Conservation (phyloP, 306 rosid species). For the Abrus precatorius region DNA sequence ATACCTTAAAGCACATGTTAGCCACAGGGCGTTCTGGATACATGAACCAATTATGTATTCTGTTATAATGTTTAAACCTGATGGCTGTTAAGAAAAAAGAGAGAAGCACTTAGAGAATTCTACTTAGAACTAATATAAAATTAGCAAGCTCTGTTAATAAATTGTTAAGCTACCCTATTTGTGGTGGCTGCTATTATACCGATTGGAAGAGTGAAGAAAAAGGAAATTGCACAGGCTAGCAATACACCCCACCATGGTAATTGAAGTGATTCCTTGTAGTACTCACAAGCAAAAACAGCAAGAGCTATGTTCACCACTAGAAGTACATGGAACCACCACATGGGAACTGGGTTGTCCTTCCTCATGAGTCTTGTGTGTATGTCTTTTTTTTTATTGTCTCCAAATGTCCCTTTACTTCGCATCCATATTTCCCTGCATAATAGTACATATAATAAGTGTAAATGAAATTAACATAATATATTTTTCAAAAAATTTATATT, state of each 20-base stretch:
- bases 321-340: slow-evolving; percentile 75
- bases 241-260: slow-evolving; percentile 94
- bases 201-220: slow-evolving; percentile 73
- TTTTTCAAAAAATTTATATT: background rate
- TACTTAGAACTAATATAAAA: background rate
- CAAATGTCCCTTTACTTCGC: slow-evolving; percentile 66
- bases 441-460: background rate
- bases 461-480: slow-evolving; percentile 14
- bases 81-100: slow-evolving; percentile 59
- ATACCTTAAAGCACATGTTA: slow-evolving; percentile 98
- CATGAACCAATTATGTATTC: slow-evolving; percentile 84
- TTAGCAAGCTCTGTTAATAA: background rate
- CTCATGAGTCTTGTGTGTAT: slow-evolving; percentile 80
- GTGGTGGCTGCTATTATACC: slow-evolving; percentile 84
- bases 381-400: slow-evolving; percentile 56
- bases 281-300: slow-evolving; percentile 58
- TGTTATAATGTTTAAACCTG: slow-evolving; percentile 89
- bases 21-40: slow-evolving; percentile 93
- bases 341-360: slow-evolving; percentile 70
- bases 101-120: slow-evolving; percentile 20
- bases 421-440: slow-evolving; percentile 62
- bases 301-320: slow-evolving; percentile 66
- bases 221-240: slow-evolving; percentile 74
- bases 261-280: slow-evolving; percentile 75
- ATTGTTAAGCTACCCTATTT: slow-evolving; percentile 67